These are phyloP conservation scores for Dioszegia crocea DNA, from an alignment of 768 basidiomycete species.

Conservation along the genomic window DNA sequence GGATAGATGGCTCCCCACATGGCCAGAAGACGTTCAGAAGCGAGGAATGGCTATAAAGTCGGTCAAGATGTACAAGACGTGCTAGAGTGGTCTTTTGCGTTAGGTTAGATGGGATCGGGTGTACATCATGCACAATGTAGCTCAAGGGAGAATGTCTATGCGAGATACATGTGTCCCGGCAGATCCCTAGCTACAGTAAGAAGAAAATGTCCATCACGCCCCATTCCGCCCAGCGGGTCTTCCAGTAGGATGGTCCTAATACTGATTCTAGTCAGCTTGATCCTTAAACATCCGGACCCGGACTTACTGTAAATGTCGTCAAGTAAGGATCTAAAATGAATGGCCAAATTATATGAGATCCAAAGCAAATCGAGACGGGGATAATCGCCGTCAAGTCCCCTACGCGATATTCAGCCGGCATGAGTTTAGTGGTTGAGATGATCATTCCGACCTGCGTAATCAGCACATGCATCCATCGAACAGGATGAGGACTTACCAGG, in stretches of 20 bases:
- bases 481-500: slow-evolving; percentile 19
- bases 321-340: slow-evolving; percentile 64
- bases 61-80: slow-evolving; percentile 22
- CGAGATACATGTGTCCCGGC: too few relatives aligned
- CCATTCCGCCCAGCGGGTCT: too few relatives aligned
- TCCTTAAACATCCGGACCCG: too few relatives aligned
- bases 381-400: slow-evolving; percentile 67
- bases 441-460: slow-evolving; percentile 54
- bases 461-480: background rate
- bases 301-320: slow-evolving; percentile 11
- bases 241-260: too few relatives aligned
- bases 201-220: too few relatives aligned
- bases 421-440: slow-evolving; percentile 57
- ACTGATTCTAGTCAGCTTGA: too few relatives aligned
- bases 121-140: too few relatives aligned
- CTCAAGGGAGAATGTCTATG: too few relatives aligned
- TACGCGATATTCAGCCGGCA: slow-evolving; percentile 64
- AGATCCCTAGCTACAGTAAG: too few relatives aligned
- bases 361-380: slow-evolving; percentile 59
- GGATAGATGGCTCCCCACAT: slow-evolving; percentile 23
- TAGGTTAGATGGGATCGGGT: too few relatives aligned
- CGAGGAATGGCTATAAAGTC: slow-evolving; percentile 23
- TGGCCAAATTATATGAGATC: slow-evolving; percentile 52
- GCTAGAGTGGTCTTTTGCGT: too few relatives aligned
- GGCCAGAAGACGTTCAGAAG: slow-evolving; percentile 20